Base-by-base conservation (phyloP, 495 filamentous ascomycete species). In the Aspergillus incahuasiensis region DNA sequence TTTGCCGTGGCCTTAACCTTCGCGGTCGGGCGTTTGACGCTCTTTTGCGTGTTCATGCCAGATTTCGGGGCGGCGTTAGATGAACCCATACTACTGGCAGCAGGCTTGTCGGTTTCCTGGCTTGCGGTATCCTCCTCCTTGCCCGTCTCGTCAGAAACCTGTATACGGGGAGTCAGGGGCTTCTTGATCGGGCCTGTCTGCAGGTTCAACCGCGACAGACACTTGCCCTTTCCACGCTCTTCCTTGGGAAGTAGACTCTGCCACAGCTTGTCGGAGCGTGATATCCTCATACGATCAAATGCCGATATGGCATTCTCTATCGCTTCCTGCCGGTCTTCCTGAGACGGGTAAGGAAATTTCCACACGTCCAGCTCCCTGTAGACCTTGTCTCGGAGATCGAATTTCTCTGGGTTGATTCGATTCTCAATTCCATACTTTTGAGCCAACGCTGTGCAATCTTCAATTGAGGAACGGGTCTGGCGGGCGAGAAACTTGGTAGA, bases 361-460 rank as follows among this genome's bases (percentile, higher is more conserved):
- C 86, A 95, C 16, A 90, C 80, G 64, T 96, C 87, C 25, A 96
- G 75, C 54, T 96, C 91, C 62, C 87, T 90, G 76, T 86, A 95
- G 40, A 76, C 76, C 57, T 82, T 83, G 64, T 89, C 89, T 61
- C 74, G 81, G 44, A 92, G 71, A 49, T 78, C 76, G 74, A 82
- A 91, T 54, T 87, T 88, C 61, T 82, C 79, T 3, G 74, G 67
- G 40, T 81, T 74, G 42, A 86, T 76, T 49, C 83, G 80, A 22
- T 82, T 84, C 45, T 85, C 78, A 52, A 81, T 79, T 30, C 70
- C 79, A 48, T 75, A 73, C 55, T 84, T 80, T 39, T 83, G 71
- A 11, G 80, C 79, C 16, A 80, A 65, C 39, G 72, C 71, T 30
- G 80, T 74, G 44, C 87, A 85, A 28, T 84, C 75, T 40, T 86